A percentile compares a stretch with the other conserved stretches of the same genome.
phyloP scores from a whole-genome alignment of 352 stramenopile genomes.

The Phytophthora meadii region DNA sequence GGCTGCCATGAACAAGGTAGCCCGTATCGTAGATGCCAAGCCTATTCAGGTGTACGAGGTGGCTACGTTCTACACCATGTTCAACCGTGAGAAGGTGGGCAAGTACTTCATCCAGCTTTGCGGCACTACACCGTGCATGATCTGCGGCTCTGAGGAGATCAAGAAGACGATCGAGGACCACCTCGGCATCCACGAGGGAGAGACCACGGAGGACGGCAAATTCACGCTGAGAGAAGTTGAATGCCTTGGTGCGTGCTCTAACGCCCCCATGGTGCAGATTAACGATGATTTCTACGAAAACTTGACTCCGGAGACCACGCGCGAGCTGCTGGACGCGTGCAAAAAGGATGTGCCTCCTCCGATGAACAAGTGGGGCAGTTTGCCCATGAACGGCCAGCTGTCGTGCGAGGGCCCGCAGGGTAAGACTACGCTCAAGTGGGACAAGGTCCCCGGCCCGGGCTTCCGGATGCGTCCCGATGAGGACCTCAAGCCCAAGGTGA shows the following conservation, averaged over 20 bases:
- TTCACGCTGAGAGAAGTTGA: constrained; percentile 99
- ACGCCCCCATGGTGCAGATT: constrained; percentile 99
- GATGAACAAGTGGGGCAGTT: constrained; percentile 98
- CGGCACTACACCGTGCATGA: constrained; percentile 99
- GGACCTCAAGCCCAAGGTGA: constrained; percentile 93
- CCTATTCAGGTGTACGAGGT: constrained; percentile 99
- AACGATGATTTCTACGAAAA: constrained; percentile 99
- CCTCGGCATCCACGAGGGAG: constrained; percentile 97
- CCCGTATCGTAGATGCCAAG: constrained; percentile 96
- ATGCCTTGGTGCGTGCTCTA: constrained; percentile 98
- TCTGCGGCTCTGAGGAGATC: constrained; percentile 99
- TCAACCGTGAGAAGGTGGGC: constrained; percentile 95
- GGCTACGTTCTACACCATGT: constrained; percentile 99
- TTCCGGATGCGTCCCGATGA: constrained; percentile 93
- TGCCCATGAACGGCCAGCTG: constrained; percentile 99
- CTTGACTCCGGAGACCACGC: constrained; percentile 97
- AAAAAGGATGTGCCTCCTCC: constrained; percentile 92
- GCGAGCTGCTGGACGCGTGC: constrained; percentile 97
- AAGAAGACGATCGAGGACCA: constrained; percentile 98
- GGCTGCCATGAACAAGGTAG: constrained; percentile 99
- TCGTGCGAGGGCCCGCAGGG: constrained; percentile 97
- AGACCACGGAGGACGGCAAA: constrained; percentile 78
- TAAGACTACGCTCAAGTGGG: constrained; percentile 94
- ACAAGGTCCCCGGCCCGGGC: constrained; percentile 79
- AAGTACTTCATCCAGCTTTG: constrained; percentile 98